Evolutionary conservation across 176 grass and related monocot species (phyloP).

Genomic region (Juncus inflexus): DNA sequence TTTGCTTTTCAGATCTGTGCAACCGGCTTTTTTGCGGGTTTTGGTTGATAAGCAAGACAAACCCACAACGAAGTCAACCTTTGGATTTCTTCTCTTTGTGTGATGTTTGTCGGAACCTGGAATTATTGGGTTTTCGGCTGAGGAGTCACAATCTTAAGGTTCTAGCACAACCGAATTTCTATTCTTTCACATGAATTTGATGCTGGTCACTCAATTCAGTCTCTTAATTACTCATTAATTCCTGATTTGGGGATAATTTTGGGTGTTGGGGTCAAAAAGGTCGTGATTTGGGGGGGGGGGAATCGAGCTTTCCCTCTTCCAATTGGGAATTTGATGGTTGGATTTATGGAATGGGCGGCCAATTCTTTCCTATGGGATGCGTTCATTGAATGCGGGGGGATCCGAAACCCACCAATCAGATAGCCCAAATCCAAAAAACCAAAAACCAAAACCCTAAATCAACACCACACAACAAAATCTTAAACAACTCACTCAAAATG

Average conservation of each 20-base stretch:
- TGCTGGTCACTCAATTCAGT: neutral
- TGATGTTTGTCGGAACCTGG: neutral
- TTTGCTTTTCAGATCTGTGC: neutral
- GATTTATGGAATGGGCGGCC: slow-evolving; percentile 75
- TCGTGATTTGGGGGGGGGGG: slow-evolving; percentile 1
- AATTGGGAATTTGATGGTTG: slow-evolving; percentile 54
- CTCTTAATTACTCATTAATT: neutral
- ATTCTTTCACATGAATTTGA: neutral
- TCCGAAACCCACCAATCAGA: slow-evolving; percentile 80
- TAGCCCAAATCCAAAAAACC: slow-evolving; percentile 35
- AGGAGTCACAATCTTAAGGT: neutral
- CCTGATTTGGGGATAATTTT: slow-evolving; percentile 11
- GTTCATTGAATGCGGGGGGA: slow-evolving; percentile 94
- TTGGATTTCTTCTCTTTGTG: neutral
- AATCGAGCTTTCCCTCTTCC: neutral
- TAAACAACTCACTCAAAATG: slow-evolving; percentile 33
- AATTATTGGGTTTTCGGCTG: neutral
- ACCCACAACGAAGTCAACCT: neutral
- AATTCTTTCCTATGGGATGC: slow-evolving; percentile 86
- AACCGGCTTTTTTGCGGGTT: neutral
- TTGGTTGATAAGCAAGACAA: neutral
- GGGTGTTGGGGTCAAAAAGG: neutral
- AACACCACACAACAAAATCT: neutral
- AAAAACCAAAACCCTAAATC: neutral
- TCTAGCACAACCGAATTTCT: neutral